Percentiles rank a stretch among this genome's conserved stretches.
Conservation (phyloP, 2,329 filamentous ascomycete species). For the Epichloe sylvatica region DNA sequence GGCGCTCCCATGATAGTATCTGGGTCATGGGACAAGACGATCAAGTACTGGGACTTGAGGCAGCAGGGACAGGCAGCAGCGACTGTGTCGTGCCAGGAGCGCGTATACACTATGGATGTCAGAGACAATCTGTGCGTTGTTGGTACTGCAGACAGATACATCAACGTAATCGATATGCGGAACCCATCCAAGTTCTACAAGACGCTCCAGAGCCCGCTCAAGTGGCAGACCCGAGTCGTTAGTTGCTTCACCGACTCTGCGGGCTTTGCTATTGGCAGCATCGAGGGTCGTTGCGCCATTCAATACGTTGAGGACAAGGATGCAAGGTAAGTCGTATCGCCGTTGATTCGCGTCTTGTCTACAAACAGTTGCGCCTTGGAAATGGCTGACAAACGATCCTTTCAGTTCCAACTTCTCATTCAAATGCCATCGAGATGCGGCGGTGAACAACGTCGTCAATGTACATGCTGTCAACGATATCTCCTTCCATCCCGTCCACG, state of each 20-base stretch:
- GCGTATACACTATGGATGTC: slow-evolving; percentile 85
- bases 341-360: neutral
- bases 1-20: slow-evolving; percentile 75
- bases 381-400: neutral
- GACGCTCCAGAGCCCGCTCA: slow-evolving; percentile 85
- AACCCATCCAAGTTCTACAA: slow-evolving; percentile 90
- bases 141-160: slow-evolving; percentile 87
- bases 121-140: slow-evolving; percentile 78
- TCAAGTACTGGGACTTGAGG: slow-evolving; percentile 81
- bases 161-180: slow-evolving; percentile 85
- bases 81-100: slow-evolving; percentile 54
- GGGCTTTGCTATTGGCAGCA: slow-evolving; percentile 89
- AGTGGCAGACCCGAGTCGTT: slow-evolving; percentile 94
- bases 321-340: slow-evolving; percentile 37
- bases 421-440: slow-evolving; percentile 88
- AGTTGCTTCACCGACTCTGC: slow-evolving; percentile 87
- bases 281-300: slow-evolving; percentile 93
- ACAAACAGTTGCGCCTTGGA: neutral
- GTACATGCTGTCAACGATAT: slow-evolving; percentile 96
- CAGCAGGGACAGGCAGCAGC: slow-evolving; percentile 46
- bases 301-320: slow-evolving; percentile 98
- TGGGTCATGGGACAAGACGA: slow-evolving; percentile 80
- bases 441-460: slow-evolving; percentile 62
- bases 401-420: slow-evolving; percentile 85
- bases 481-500: slow-evolving; percentile 90